phyloP scores from a whole-genome alignment of 192 early-diverging fungal genomes.

The Podila horticola region DNA sequence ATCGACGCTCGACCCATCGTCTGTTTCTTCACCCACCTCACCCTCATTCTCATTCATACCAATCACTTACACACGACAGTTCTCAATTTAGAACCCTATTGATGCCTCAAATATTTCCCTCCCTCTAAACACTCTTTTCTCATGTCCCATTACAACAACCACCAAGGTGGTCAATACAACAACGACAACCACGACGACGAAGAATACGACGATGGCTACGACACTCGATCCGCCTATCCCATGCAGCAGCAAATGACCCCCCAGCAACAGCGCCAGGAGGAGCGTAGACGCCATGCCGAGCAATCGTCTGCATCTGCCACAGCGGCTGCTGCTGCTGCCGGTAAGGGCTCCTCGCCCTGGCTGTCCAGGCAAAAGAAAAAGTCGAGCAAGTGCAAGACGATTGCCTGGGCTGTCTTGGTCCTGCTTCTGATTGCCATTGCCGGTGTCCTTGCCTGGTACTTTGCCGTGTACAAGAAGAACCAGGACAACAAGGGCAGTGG shows the following conservation, averaged over 20 bases:
- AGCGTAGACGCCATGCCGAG: background rate
- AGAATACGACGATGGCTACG: background rate
- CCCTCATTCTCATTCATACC: background rate
- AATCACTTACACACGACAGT: background rate
- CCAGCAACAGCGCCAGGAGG: constrained; percentile 2
- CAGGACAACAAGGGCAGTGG: constrained; percentile 1
- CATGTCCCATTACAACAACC: constrained; percentile 5
- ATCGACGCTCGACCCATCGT: background rate
- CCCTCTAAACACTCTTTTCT: background rate
- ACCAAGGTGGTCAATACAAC: background rate
- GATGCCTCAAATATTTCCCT: too few relatives aligned
- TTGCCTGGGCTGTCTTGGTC: background rate
- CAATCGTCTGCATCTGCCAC: background rate
- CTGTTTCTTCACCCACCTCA: background rate
- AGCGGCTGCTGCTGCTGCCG: background rate
- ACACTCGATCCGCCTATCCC: background rate
- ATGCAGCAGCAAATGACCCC: constrained; percentile 5
- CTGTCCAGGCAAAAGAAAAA: background rate
- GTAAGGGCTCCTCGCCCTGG: background rate
- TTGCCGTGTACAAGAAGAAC: constrained; percentile 7
- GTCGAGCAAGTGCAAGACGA: constrained; percentile 1
- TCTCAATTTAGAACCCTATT: too few relatives aligned
- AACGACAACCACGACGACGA: background rate
- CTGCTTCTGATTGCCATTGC: constrained; percentile 1
- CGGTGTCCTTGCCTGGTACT: constrained; percentile 3